phyloP scores from a whole-genome alignment of 75 land plant species.

The Larix kaempferi region DNA sequence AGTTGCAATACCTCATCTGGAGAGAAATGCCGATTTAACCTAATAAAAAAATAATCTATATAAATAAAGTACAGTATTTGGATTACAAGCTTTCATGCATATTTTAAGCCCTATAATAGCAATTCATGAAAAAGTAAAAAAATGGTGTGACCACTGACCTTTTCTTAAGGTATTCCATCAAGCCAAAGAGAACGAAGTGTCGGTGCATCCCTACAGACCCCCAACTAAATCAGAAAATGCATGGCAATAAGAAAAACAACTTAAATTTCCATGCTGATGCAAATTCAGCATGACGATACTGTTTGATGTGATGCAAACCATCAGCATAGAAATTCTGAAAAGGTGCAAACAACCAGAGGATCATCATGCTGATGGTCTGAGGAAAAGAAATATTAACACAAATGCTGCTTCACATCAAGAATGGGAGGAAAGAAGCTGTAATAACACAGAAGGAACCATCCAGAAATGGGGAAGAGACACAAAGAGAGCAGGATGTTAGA shows the following conservation, averaged over 20 bases:
- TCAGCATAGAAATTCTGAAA: no score
- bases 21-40: conserved; percentile 66
- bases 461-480: no score
- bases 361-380: no score
- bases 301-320: no score
- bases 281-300: not conserved
- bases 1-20: conserved; percentile 79
- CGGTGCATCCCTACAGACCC: conserved; percentile 72
- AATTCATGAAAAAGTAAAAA: conserved; percentile 5
- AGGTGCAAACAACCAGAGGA: no score
- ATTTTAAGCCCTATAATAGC: not conserved
- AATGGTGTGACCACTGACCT: conserved; percentile 38
- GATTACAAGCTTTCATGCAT: not conserved
- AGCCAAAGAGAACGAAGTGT: conserved; percentile 80
- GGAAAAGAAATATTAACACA: no score
- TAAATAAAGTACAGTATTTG: not conserved
- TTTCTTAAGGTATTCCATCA: conserved; percentile 72
- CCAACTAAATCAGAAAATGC: not conserved
- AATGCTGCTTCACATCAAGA: no score
- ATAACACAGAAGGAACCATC: no score
- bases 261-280: not conserved
- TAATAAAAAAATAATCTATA: conserved; percentile 17
- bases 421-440: no score
- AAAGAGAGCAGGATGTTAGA: no score
- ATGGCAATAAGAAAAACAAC: not conserved